phyloP scores from a whole-genome alignment of 306 rosid genomes.

The Corylus americana region DNA sequence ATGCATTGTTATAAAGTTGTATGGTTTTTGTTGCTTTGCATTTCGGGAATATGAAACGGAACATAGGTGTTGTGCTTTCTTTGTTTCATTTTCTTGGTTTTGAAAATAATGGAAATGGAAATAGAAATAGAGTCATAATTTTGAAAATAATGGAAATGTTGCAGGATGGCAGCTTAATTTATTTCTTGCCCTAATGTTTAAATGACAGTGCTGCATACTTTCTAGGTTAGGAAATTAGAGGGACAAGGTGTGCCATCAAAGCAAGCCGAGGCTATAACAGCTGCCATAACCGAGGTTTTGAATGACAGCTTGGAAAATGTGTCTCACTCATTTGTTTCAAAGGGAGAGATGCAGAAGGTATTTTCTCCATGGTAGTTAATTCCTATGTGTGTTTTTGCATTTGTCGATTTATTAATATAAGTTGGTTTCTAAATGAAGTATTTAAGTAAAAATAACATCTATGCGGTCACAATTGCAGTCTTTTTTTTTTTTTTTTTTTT shows the following conservation, averaged over 20 bases:
- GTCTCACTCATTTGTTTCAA: slow-evolving; percentile 74
- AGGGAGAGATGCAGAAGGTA: slow-evolving; percentile 89
- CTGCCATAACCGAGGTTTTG: slow-evolving; percentile 82
- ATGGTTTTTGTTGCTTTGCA: background rate
- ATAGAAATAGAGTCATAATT: background rate
- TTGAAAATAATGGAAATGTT: background rate
- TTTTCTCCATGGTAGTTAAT: background rate
- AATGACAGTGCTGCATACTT: background rate
- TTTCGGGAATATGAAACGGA: background rate
- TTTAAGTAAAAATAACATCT: background rate
- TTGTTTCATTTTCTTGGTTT: background rate
- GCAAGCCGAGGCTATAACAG: slow-evolving; percentile 93
- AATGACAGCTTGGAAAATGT: slow-evolving; percentile 85
- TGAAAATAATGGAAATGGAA: background rate
- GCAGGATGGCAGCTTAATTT: background rate
- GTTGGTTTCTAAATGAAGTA: background rate
- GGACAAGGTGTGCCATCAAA: slow-evolving; percentile 79
- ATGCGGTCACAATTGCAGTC: background rate
- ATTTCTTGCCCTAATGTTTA: background rate
- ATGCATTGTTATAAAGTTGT: background rate
- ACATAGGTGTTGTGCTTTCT: background rate
- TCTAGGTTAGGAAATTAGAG: slow-evolving; percentile 84
- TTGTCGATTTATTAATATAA: background rate
- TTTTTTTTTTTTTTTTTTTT: too few species aligned
- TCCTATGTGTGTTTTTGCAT: background rate